These are phyloP conservation scores for Lecanicillium sp. DNA, from an alignment of 2,329 filamentous ascomycete genomes.

Conservation along the genomic window DNA sequence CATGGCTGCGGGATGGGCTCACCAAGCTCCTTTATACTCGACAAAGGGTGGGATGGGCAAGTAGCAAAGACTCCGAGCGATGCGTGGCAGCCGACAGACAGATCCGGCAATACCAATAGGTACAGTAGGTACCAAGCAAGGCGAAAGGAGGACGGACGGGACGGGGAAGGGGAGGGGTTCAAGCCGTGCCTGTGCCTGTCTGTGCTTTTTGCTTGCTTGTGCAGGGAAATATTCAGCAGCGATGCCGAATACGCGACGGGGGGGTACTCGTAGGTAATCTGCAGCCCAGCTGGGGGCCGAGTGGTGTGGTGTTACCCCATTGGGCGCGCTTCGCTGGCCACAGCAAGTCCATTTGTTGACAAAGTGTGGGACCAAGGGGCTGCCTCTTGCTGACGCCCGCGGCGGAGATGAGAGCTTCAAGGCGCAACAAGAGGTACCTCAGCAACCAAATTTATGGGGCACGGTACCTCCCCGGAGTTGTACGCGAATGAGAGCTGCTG, in stretches of 20 bases:
- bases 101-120: background rate
- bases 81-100: constrained; percentile 4
- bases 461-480: background rate
- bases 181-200: no score
- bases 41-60: background rate
- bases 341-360: background rate
- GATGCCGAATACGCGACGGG: constrained; percentile 8
- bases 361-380: background rate
- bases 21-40: constrained; percentile 1
- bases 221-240: constrained; percentile 1
- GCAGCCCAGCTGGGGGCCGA: background rate
- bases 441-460: background rate
- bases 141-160: constrained; percentile 1
- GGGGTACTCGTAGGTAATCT: background rate
- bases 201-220: no score
- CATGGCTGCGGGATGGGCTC: constrained; percentile 17
- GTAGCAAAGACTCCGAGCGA: constrained; percentile 2
- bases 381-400: no score
- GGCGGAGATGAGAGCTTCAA: no score
- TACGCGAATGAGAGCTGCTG: no score
- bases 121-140: background rate
- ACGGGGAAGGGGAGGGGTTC: no score
- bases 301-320: constrained; percentile 4
- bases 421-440: background rate
- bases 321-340: background rate